Base-by-base conservation (phyloP, 441 rosid species). In the Euphorbia corollata region DNA sequence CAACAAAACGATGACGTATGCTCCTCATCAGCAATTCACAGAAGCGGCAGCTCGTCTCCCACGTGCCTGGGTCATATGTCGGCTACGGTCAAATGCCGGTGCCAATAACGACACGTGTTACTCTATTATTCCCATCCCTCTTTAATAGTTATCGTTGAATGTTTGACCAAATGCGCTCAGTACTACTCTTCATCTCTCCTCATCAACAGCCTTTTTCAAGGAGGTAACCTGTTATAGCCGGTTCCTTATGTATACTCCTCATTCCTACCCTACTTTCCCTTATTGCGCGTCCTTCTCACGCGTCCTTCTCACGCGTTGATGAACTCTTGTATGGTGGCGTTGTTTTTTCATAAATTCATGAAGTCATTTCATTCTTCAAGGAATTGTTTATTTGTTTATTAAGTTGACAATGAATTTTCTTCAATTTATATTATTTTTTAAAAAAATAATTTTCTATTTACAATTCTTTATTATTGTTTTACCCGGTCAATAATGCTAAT, bases 81-180 rank as follows among this genome's bases (percentile, higher is more conserved):
- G 84, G 81, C 85, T 59, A 72, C 75, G 90, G 93, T 87, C 90
- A 87, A 87, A 84, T 67, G 96, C 73, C 93, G 90, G 96, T 87
- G 87, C 85, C 92, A 61, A 74, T 73, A 36, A 4, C 0, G 70
- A 73, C 90, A 86, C 86, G 86, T 87, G 86, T 75, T 70, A 18
- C 84, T 81, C 77, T 74, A 12, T 64, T 63, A 63, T 58, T 69
- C 71, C 77, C 32, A 43, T 9, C 60, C 15, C 11, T 16, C n/a
- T 47, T 24, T 61, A 68, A 56, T 41, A 65, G 58, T 55, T 24
- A 66, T 64, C 71, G 79, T 85, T 80, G 82, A 81, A 82, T 70
- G 54, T 80, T 84, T 87, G 89, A 86, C 90, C 63, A 1, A 0
- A 34, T 0, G 16, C 6, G 16, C 39, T 53, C 53, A 41, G 6